A percentile compares a stretch with the other conserved stretches of the same genome.
phyloP scores from a whole-genome alignment of 2,329 filamentous ascomycete species.

The Aspergillus latus region DNA sequence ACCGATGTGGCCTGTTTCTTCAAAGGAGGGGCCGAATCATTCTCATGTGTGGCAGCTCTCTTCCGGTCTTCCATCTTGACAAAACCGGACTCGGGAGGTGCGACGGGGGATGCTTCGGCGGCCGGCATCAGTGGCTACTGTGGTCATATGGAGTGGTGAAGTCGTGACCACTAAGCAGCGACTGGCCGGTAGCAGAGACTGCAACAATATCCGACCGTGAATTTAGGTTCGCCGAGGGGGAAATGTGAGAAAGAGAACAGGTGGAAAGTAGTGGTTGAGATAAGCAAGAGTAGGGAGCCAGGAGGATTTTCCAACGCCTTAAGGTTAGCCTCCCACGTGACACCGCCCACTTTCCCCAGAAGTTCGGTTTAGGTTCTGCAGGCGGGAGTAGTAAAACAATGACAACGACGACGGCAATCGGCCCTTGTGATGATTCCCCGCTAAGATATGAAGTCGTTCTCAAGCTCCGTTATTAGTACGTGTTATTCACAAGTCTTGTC shows the following conservation, averaged over 20 bases:
- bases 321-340: conserved; percentile 42
- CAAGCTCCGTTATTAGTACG: conserved; percentile 56
- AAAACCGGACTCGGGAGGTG: conserved; percentile 75
- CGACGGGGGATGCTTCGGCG: conserved; percentile 70
- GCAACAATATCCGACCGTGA: conserved; percentile 28
- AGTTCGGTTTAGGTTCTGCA: conserved; percentile 25
- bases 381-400: conserved; percentile 18
- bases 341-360: conserved; percentile 31
- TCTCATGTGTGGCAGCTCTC: conserved; percentile 77
- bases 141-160: conserved; percentile 35
- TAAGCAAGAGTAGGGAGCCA: conserved; percentile 33
- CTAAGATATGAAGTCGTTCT: conserved; percentile 49
- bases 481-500: conserved; percentile 9
- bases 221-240: conserved; percentile 9
- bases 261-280: conserved; percentile 31
- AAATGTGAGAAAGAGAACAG: conserved; percentile 23
- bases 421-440: conserved; percentile 24
- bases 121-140: conserved; percentile 77
- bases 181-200: conserved; percentile 31
- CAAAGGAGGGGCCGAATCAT: conserved; percentile 82
- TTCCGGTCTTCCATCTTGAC: conserved; percentile 99
- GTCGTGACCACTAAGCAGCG: conserved; percentile 37
- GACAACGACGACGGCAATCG: conserved; percentile 6
- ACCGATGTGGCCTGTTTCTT: conserved; percentile 79
- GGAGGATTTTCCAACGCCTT: conserved; percentile 44